Evolutionary conservation across 345 rosid genomes (phyloP).

Genomic region (Syzygium grande): DNA sequence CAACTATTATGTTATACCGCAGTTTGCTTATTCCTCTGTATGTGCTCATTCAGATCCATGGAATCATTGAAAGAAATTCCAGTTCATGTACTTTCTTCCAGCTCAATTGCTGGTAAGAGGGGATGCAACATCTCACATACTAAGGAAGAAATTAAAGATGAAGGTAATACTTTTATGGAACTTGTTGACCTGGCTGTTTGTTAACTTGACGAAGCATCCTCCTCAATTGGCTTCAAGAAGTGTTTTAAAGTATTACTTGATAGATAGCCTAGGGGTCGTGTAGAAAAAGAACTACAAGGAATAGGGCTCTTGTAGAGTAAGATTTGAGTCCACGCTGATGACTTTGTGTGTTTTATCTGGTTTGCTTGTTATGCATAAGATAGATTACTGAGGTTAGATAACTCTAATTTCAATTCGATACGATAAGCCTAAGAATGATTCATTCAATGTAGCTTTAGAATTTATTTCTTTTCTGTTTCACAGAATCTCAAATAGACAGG

Average conservation of each 20-base stretch:
- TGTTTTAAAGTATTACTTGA: background rate
- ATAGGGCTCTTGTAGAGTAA: background rate
- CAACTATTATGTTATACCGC: background rate
- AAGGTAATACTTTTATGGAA: conserved; percentile 51
- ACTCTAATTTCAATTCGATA: background rate
- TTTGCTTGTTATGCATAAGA: background rate
- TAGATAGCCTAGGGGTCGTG: background rate
- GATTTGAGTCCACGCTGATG: background rate
- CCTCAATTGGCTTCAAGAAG: background rate
- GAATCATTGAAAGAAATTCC: conserved; percentile 38
- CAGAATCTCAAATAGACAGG: conserved; percentile 67
- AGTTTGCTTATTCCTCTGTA: background rate
- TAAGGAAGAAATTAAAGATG: conserved; percentile 52
- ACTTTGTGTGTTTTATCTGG: background rate
- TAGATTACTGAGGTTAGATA: background rate
- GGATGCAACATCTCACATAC: conserved; percentile 29
- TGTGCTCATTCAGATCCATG: conserved; percentile 40
- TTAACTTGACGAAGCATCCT: background rate
- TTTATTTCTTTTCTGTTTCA: conserved; percentile 10
- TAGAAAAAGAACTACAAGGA: background rate
- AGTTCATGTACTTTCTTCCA: conserved; percentile 33
- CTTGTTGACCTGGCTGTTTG: background rate
- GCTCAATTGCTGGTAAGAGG: conserved; percentile 48
- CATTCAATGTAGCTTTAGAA: background rate
- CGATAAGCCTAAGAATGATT: background rate